Evolutionary conservation across 345 rosid genomes (phyloP).

Genomic region (Litchi chinensis): DNA sequence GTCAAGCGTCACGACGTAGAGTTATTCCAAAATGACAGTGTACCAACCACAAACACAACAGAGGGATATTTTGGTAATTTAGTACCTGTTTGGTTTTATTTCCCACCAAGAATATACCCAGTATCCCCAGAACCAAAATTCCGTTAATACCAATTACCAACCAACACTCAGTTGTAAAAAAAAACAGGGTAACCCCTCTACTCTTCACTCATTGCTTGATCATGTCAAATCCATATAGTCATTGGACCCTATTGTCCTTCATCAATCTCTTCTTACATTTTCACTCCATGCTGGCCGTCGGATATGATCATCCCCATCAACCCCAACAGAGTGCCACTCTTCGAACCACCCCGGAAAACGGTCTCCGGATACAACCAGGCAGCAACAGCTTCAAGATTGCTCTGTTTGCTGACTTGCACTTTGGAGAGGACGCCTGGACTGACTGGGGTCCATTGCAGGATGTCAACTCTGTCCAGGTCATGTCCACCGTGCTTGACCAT

Average conservation of each 20-base stretch:
- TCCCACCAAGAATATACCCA: not conserved
- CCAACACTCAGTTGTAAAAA: not conserved
- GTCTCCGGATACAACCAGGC: conserved; percentile 4
- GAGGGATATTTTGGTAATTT: not conserved
- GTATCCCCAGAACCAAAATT: not conserved
- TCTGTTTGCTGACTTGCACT: conserved; percentile 44
- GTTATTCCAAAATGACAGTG: too few species aligned
- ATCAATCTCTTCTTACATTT: conserved; percentile 9
- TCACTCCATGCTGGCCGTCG: conserved; percentile 24
- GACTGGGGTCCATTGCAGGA: conserved; percentile 44
- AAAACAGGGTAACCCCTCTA: not conserved
- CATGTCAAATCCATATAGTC: conserved; percentile 6
- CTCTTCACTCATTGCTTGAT: not conserved
- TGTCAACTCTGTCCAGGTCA: conserved; percentile 31
- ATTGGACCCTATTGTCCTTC: not conserved
- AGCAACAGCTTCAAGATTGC: conserved; percentile 27
- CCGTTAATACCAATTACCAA: not conserved
- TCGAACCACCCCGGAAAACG: conserved; percentile 1
- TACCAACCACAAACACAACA: not conserved
- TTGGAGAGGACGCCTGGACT: conserved; percentile 40
- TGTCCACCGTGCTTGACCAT: conserved; percentile 33
- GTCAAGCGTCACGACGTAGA: too few species aligned
- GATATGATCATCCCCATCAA: conserved; percentile 6
- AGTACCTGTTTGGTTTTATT: not conserved
- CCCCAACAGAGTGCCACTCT: conserved; percentile 18